Evolutionary conservation across 2,329 filamentous ascomycete species (phyloP).

Genomic region (Neofusicoccum sp.): DNA sequence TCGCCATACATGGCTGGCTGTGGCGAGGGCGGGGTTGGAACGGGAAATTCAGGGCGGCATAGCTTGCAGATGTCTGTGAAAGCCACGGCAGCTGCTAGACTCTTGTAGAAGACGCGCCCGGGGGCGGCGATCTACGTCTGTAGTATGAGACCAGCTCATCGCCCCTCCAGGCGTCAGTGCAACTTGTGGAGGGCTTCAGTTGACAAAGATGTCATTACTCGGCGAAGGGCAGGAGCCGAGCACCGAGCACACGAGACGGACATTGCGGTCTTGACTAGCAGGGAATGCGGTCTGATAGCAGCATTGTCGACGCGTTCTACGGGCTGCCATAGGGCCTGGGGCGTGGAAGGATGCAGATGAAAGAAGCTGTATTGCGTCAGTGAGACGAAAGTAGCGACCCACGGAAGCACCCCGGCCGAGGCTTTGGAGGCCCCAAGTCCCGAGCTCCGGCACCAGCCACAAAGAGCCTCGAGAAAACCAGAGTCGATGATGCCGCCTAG

Average conservation of each 20-base stretch:
- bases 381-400: not conserved
- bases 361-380: conserved; percentile 6
- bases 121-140: not conserved
- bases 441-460: not conserved
- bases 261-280: not conserved
- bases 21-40: not conserved
- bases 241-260: not conserved
- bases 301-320: not conserved
- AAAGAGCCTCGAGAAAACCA: not conserved
- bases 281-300: not conserved
- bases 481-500: conserved; percentile 11
- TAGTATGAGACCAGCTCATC: not conserved
- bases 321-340: not conserved
- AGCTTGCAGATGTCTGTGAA: not conserved
- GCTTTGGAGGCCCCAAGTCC: not conserved
- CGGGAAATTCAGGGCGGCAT: not conserved
- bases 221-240: not conserved
- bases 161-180: not conserved
- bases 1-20: not conserved
- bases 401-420: not conserved
- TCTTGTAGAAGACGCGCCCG: not conserved
- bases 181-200: not conserved
- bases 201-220: conserved; percentile 1
- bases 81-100: not conserved
- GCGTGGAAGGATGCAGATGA: not conserved